Evolutionary conservation across 805 yeast species (phyloP).

Genomic region (Candida broadrunensis): DNA sequence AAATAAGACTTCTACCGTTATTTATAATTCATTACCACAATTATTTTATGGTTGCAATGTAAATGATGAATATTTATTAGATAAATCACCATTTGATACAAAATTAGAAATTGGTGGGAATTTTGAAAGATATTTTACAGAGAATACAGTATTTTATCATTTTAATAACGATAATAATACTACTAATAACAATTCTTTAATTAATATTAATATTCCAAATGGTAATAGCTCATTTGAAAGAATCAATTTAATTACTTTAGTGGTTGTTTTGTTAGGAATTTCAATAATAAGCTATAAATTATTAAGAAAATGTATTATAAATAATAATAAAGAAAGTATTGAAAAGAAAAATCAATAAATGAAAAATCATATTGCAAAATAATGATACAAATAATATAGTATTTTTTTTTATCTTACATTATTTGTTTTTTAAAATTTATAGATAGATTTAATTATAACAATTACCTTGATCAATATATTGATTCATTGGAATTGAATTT

Average conservation of each 20-base stretch:
- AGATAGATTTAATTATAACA: too few species aligned
- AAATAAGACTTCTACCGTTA: constrained; percentile 9
- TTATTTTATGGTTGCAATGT: constrained; percentile 39
- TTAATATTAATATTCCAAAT: constrained; percentile 6
- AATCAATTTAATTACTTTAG: constrained; percentile 6
- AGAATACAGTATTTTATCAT: constrained; percentile 39
- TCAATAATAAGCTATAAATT: constrained; percentile 3
- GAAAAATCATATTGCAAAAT: too few species aligned
- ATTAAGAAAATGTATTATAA: neutral
- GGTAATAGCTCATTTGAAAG: constrained; percentile 7
- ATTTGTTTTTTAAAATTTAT: too few species aligned
- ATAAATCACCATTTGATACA: constrained; percentile 36
- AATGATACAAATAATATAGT: too few species aligned
- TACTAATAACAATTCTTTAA: neutral
- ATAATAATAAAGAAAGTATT: neutral
- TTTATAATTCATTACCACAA: constrained; percentile 19
- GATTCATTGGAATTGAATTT: constrained; percentile 24
- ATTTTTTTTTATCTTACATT: too few species aligned
- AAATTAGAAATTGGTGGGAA: constrained; percentile 21
- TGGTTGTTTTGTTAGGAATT: constrained; percentile 6
- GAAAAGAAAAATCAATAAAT: constrained; percentile 3
- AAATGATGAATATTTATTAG: constrained; percentile 20
- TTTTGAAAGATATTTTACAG: constrained; percentile 35
- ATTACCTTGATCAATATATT: constrained; percentile 24
- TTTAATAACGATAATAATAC: constrained; percentile 5